Evolutionary conservation across 306 rosid species (phyloP).

Genomic region (Inga laurina): DNA sequence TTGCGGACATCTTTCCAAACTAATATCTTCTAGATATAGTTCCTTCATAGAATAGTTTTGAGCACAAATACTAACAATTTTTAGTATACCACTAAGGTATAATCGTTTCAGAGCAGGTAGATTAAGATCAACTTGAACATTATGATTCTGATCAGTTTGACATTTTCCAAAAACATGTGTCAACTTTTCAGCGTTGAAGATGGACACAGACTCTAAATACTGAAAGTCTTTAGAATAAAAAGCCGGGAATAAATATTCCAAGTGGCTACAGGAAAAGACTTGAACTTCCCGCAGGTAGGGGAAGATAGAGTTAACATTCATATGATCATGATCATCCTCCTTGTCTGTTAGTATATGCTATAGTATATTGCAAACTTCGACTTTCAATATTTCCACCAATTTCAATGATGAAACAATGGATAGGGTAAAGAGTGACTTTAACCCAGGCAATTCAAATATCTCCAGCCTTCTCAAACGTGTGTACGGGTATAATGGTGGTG

Average conservation of each 20-base stretch:
- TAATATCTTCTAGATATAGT: background rate
- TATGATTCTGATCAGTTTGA: no score
- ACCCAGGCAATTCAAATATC: no score
- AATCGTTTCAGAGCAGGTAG: conserved; percentile 14
- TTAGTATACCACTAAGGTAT: background rate
- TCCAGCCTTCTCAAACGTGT: background rate
- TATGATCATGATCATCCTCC: no score
- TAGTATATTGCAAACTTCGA: background rate
- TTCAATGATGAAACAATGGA: background rate
- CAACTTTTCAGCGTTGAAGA: no score
- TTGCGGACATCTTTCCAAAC: background rate
- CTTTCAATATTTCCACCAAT: no score
- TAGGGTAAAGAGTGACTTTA: background rate
- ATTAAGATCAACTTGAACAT: background rate
- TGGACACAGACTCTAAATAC: no score
- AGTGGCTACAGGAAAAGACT: background rate
- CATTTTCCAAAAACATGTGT: no score
- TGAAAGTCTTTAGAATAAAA: no score
- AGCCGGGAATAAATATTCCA: no score
- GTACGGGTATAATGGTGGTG: background rate
- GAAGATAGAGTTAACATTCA: no score
- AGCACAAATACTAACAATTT: background rate
- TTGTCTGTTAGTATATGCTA: no score
- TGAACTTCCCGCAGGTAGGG: background rate
- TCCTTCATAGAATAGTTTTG: background rate